Evolutionary conservation across 441 rosid species (phyloP).

Genomic region (Gossypium schwendimanii): DNA sequence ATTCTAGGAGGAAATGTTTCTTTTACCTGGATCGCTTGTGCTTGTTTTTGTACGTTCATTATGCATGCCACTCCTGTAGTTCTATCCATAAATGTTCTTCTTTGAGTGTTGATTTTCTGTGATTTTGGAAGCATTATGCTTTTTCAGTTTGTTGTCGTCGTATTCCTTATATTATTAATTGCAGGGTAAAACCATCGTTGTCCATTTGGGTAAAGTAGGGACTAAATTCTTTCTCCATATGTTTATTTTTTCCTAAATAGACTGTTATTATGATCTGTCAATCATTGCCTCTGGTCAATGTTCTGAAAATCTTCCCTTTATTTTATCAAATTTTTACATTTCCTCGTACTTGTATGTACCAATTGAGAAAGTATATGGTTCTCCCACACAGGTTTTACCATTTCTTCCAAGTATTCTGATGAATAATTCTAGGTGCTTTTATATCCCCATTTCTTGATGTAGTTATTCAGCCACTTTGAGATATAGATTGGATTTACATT

Average conservation of each 20-base stretch:
- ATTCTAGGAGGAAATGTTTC: conserved; percentile 10
- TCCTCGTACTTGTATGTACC: not conserved
- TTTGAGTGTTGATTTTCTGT: not conserved
- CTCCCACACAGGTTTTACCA: not conserved
- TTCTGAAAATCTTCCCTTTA: not conserved
- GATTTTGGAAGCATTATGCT: not conserved
- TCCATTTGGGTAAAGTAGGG: not conserved
- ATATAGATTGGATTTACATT: conserved; percentile 11
- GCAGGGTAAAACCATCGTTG: conserved; percentile 7
- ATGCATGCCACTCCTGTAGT: not conserved
- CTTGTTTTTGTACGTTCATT: not conserved
- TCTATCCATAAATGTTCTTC: not conserved
- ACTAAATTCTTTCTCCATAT: not conserved
- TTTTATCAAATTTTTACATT: not conserved
- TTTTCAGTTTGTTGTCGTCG: not conserved
- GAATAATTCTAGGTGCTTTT: conserved; percentile 1
- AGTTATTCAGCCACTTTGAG: conserved; percentile 3
- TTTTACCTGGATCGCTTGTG: not conserved
- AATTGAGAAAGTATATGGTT: conserved; percentile 1
- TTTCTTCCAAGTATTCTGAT: not conserved
- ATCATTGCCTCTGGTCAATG: not conserved
- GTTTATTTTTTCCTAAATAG: not conserved
- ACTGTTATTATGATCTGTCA: not conserved
- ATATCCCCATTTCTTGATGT: conserved; percentile 1
- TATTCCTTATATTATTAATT: not conserved